Base-by-base conservation (phyloP, 192 early-diverging fungal species). In the Funneliformis mosseae region DNA sequence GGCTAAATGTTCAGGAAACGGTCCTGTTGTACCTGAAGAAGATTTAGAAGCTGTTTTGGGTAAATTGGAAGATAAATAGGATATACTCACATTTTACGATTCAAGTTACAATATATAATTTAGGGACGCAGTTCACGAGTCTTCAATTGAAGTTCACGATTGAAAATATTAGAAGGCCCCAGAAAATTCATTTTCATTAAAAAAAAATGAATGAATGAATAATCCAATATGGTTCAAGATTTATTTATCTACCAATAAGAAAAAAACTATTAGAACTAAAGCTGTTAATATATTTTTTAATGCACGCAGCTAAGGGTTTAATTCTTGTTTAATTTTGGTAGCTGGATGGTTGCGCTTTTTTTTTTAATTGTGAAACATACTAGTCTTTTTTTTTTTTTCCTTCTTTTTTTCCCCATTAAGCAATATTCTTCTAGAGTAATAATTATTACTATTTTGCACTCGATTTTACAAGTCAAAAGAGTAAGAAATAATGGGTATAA, bases 1-100 rank as follows among this genome's bases (percentile, higher is more conserved):
- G 81, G 88, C 90, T 23, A 88, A 83, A 78, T 91, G 88, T 76
- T 88, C 90, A 50, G 90, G 88, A 27, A 81, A 87, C 67, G 90
- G 88, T 2, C 86, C 88, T n/a, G 87, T 89, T 8, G 86, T 91
- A 75, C 48, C 85, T 1, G 78, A 84, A 25, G 85, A 86, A 67
- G 83, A 87, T n/a, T 81, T 87, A 14, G 76, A 83, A 16, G 63
- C 61, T 48, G 46, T 60, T 23, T 60, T 79, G 25, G 28, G 70
- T 39, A 79, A 79, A 61, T 79, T 79, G 28, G 64, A 68, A 55
- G 78, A 70, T 8, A 77, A 77, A 77, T 42, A 77, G 50, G 21
- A 21, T 55, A 55, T 55, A 33, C 69, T 55, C 50, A 55, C 50
- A 21, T 55, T 55, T 21, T 16, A 21, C 16, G 18, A 18, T 55